A percentile compares a stretch with the other conserved stretches of the same genome.
Evolutionary conservation across 2,329 filamentous ascomycete genomes (phyloP).

Genomic region (Colletotrichum karsti): DNA sequence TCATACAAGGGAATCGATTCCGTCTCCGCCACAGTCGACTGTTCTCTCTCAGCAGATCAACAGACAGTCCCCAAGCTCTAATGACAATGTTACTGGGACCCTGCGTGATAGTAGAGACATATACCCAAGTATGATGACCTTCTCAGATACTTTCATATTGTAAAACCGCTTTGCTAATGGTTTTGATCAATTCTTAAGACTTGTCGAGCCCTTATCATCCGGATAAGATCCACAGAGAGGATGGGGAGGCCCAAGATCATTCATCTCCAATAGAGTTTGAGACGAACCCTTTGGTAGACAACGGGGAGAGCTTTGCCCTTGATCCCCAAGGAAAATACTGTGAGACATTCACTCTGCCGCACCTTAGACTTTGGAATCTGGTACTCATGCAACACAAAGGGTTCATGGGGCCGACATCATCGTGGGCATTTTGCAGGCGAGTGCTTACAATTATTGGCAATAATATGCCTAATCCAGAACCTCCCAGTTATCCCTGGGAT

Average conservation of each 20-base stretch:
- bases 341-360: not conserved
- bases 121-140: too few species aligned
- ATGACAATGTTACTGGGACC: not conserved
- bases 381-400: not conserved
- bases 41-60: not conserved
- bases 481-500: not conserved
- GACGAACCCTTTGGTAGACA: not conserved
- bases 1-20: not conserved
- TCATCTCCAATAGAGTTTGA: not conserved
- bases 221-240: too few species aligned
- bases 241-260: too few species aligned
- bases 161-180: too few species aligned
- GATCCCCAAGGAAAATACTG: not conserved
- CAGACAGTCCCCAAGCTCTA: not conserved
- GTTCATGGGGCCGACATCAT: not conserved
- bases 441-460: not conserved
- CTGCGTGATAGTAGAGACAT: too few species aligned
- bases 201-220: too few species aligned
- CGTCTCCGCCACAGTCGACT: not conserved
- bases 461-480: not conserved
- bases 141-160: too few species aligned
- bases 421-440: not conserved
- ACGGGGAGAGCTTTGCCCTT: not conserved
- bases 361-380: not conserved
- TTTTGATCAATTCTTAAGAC: too few species aligned